Conservation (phyloP, 2,329 filamentous ascomycete species). For the Neoscytalidium dimidiatum region DNA sequence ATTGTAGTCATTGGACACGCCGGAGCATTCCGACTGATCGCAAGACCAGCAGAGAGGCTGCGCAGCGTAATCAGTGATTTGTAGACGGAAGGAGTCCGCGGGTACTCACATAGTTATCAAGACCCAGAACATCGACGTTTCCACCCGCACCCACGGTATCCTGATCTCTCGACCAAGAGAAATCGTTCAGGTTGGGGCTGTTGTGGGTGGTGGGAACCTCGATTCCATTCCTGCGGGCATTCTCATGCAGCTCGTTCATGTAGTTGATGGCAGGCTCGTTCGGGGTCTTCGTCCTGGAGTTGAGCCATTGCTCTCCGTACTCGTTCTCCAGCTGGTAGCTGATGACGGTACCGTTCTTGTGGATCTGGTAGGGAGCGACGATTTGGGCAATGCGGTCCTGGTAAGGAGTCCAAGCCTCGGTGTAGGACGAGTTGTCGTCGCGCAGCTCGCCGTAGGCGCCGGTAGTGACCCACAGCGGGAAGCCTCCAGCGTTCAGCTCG, state of each 20-base stretch:
- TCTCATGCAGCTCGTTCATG: constrained; percentile 59
- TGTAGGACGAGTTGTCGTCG: constrained; percentile 56
- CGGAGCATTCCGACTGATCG: constrained; percentile 62
- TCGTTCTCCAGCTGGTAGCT: constrained; percentile 63
- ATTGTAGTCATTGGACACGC: constrained; percentile 58
- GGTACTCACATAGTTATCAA: constrained; percentile 49
- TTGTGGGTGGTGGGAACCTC: constrained; percentile 61
- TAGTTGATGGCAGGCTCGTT: constrained; percentile 55
- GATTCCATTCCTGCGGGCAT: constrained; percentile 58
- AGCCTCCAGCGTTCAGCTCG: constrained; percentile 63
- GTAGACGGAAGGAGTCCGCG: no score
- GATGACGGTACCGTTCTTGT: constrained; percentile 58
- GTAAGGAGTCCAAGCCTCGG: constrained; percentile 57
- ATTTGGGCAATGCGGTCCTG: constrained; percentile 55
- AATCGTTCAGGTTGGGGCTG: constrained; percentile 60
- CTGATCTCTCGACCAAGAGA: constrained; percentile 63
- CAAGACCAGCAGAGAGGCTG: constrained; percentile 61
- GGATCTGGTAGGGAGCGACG: constrained; percentile 56
- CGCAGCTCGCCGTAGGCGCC: constrained; percentile 58
- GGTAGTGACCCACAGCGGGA: constrained; percentile 64
- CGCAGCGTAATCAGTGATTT: not conserved
- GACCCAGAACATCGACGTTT: constrained; percentile 55
- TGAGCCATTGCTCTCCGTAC: constrained; percentile 45
- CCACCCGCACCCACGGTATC: constrained; percentile 50
- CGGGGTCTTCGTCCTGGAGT: constrained; percentile 40